phyloP scores from a whole-genome alignment of 495 filamentous ascomycete species.

The Hypoxylon cercidicola region DNA sequence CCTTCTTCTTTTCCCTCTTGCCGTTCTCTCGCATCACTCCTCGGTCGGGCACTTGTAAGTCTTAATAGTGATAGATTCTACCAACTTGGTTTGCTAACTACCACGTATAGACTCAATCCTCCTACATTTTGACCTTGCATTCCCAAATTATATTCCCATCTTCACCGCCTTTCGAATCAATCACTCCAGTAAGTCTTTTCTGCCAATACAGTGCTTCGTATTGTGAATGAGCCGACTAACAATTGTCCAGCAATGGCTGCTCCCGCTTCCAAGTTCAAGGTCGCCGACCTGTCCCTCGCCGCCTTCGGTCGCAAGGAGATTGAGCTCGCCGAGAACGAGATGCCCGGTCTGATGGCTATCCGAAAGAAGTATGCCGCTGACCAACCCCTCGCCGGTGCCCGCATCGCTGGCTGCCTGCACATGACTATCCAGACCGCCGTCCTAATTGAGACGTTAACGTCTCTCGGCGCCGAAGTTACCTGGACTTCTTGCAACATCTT shows the following conservation, averaged over 20 bases:
- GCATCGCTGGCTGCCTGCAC: conserved; percentile 97
- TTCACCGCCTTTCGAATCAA: conserved; percentile 32
- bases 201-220: neutral
- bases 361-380: conserved; percentile 88
- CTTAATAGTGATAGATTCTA: neutral
- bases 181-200: conserved; percentile 22
- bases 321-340: conserved; percentile 97
- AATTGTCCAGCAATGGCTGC: conserved; percentile 64
- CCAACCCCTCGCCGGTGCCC: conserved; percentile 88
- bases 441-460: conserved; percentile 94
- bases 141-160: conserved; percentile 1
- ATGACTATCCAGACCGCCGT: conserved; percentile 99
- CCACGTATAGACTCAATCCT: conserved; percentile 12
- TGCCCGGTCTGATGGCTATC: conserved; percentile 97
- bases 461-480: conserved; percentile 96
- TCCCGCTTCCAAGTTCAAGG: conserved; percentile 94
- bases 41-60: conserved; percentile 21
- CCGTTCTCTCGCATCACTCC: conserved; percentile 17
- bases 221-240: conserved; percentile 18
- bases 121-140: conserved; percentile 16
- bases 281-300: conserved; percentile 96
- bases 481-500: conserved; percentile 99
- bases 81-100: conserved; percentile 14
- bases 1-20: conserved; percentile 7
- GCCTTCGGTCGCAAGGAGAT: conserved; percentile 99